These are phyloP conservation scores for Ascochyta lentis DNA, from an alignment of 2,329 filamentous ascomycete genomes.

Conservation along the genomic window DNA sequence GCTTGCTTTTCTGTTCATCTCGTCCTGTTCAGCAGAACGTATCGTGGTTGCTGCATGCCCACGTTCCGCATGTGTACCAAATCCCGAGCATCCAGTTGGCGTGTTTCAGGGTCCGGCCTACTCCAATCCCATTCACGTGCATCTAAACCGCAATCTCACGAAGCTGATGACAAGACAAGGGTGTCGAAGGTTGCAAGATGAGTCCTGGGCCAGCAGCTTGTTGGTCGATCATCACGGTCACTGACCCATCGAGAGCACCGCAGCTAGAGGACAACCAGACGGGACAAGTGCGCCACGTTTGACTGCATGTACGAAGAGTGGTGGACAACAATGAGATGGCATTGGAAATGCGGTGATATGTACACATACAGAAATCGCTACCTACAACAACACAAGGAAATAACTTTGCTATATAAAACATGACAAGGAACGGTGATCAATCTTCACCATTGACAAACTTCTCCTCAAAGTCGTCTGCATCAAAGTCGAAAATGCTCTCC, in stretches of 20 bases:
- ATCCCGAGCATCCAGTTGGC: slow-evolving; percentile 13
- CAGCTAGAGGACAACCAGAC: too few species aligned
- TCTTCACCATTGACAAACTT: slow-evolving; percentile 9
- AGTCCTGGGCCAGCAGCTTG: background rate
- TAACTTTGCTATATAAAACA: background rate
- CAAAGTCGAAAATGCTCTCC: slow-evolving; percentile 56
- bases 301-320: background rate
- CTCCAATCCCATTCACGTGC: slow-evolving; percentile 12
- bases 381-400: background rate
- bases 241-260: background rate
- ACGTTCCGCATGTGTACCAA: slow-evolving; percentile 5
- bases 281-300: background rate
- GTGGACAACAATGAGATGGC: background rate
- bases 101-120: slow-evolving; percentile 20
- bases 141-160: slow-evolving; percentile 10
- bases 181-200: background rate
- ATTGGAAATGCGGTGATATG: slow-evolving; percentile 6
- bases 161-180: background rate
- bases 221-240: too few species aligned
- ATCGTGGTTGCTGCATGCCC: slow-evolving; percentile 1
- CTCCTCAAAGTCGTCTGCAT: slow-evolving; percentile 31
- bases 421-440: background rate
- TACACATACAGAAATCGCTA: slow-evolving; percentile 13
- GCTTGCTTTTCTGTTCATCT: background rate
- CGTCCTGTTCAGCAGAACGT: background rate